Conservation (phyloP, 2,329 filamentous ascomycete species). For the Colletotrichum chrysophilum region DNA sequence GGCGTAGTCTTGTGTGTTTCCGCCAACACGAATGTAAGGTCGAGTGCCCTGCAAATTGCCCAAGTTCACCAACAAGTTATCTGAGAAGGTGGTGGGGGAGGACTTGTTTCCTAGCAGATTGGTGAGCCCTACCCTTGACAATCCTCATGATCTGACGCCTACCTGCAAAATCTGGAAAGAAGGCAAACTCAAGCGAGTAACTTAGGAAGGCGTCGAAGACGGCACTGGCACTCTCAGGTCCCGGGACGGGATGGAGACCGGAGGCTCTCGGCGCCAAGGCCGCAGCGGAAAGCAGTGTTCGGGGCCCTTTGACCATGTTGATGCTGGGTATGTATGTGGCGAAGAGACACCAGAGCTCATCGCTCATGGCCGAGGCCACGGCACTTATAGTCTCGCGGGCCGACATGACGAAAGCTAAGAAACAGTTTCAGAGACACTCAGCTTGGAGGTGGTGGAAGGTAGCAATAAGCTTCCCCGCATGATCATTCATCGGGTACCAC, state of each 20-base stretch:
- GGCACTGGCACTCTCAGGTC: neutral
- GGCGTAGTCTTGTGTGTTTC: constrained; percentile 72
- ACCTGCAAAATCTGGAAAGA: constrained; percentile 57
- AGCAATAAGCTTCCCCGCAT: constrained; percentile 11
- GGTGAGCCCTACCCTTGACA: neutral
- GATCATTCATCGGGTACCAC: neutral
- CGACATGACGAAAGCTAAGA: neutral
- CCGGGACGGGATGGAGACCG: neutral
- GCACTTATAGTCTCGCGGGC: neutral
- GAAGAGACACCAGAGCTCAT: constrained; percentile 8
- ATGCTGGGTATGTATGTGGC: neutral
- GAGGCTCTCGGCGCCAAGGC: neutral
- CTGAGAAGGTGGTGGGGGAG: constrained; percentile 63
- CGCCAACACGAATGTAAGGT: constrained; percentile 67
- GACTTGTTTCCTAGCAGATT: constrained; percentile 50
- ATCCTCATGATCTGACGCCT: neutral
- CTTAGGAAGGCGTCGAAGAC: constrained; percentile 50
- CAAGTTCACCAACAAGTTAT: constrained; percentile 64
- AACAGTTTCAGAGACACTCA: neutral
- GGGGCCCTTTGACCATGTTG: neutral
- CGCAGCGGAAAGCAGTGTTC: neutral
- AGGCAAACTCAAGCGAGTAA: constrained; percentile 57
- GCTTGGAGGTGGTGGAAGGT: neutral
- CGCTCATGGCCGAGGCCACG: neutral
- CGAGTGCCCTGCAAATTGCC: constrained; percentile 58